Conservation (phyloP, 225 moss, liverwort and hornwort species). For the Pseudisothecium myosuroides region DNA sequence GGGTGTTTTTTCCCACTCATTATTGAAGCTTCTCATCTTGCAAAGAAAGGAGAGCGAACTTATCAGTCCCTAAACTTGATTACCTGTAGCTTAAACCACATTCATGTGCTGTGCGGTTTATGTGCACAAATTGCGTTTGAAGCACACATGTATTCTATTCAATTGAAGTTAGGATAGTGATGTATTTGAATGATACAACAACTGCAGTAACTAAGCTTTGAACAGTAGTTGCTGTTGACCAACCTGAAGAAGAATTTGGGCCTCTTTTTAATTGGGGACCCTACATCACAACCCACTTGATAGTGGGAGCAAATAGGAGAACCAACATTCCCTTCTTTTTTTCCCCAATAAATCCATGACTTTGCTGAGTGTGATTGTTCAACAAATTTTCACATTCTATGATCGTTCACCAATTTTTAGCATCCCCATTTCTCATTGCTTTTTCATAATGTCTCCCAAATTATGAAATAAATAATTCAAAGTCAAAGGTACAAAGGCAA, state of each 20-base stretch:
- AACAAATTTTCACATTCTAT: background rate
- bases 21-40: background rate
- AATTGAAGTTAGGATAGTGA: no score
- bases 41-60: background rate
- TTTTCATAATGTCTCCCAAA: background rate
- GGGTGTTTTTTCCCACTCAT: background rate
- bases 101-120: background rate
- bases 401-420: background rate
- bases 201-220: fast-evolving
- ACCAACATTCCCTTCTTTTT: background rate
- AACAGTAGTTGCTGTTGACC: background rate
- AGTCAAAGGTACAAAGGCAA: background rate
- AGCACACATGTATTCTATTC: no score
- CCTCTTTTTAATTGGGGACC: background rate
- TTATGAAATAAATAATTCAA: background rate
- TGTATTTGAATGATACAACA: no score
- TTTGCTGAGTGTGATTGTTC: background rate
- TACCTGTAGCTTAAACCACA: background rate
- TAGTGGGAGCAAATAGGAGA: no score
- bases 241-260: background rate
- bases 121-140: no score
- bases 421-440: background rate
- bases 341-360: background rate
- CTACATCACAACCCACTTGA: background rate
- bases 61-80: no score